Evolutionary conservation across 2,329 filamentous ascomycete species (phyloP).

Genomic region (Aspergillus fijiensis): DNA sequence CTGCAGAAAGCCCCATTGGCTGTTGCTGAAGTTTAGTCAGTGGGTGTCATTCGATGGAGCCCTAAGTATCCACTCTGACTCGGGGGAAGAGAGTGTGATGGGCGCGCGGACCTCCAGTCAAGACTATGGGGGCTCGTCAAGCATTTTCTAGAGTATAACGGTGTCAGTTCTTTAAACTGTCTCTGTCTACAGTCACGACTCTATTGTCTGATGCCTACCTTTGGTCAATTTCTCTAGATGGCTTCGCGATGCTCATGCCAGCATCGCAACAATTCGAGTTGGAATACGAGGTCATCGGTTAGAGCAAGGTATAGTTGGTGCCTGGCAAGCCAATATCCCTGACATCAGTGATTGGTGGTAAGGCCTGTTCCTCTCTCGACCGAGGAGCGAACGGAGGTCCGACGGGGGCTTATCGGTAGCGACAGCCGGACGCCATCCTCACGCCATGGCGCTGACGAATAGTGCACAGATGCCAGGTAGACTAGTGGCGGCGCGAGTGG

Average conservation of each 20-base stretch:
- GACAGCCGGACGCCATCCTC: neutral
- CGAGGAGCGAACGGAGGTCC: constrained; percentile 3
- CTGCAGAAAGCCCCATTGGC: neutral
- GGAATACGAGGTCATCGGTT: neutral
- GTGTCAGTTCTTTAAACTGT: too few relatives aligned
- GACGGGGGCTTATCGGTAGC: constrained; percentile 4
- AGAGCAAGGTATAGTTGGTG: neutral
- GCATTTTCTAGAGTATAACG: too few relatives aligned
- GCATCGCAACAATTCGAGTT: neutral
- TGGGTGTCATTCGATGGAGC: neutral
- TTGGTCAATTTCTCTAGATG: neutral
- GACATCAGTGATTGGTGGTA: neutral
- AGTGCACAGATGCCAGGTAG: neutral
- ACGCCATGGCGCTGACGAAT: neutral
- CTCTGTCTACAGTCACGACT: too few relatives aligned
- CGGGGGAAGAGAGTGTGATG: neutral
- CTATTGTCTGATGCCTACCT: too few relatives aligned
- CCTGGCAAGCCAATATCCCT: neutral
- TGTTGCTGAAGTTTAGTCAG: neutral
- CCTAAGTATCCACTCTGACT: neutral
- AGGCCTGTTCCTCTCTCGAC: neutral
- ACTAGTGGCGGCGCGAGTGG: neutral
- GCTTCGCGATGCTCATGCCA: neutral
- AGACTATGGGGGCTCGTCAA: too few relatives aligned
- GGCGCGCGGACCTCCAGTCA: too few relatives aligned